A percentile compares a stretch with the other conserved stretches of the same genome.
These are phyloP conservation scores for Avena insularis DNA, from an alignment of 176 grass and related monocot genomes.

Conservation along the genomic window DNA sequence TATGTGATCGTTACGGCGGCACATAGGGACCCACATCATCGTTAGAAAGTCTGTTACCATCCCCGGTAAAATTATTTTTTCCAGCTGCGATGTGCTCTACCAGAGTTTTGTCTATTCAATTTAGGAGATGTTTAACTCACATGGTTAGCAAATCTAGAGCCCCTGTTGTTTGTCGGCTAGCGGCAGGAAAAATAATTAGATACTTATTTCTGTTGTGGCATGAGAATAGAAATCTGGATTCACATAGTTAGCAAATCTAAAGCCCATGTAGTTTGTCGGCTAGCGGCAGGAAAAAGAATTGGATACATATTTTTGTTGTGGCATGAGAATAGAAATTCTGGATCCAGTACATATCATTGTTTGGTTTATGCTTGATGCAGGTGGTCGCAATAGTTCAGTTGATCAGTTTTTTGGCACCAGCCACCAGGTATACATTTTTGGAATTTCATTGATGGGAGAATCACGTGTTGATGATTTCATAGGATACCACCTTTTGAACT, in stretches of 20 bases:
- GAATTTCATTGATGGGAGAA: not conserved
- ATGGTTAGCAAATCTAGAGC: not conserved
- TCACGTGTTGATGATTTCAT: not conserved
- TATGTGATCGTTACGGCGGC: not conserved
- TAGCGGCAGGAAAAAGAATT: not conserved
- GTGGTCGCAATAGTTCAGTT: not conserved
- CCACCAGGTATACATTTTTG: not conserved
- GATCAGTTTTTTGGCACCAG: not conserved
- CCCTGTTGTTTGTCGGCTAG: not conserved
- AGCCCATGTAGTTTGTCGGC: not conserved
- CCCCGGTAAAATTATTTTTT: not conserved
- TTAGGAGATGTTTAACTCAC: not conserved
- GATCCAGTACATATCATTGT: not conserved
- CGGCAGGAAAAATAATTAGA: not conserved
- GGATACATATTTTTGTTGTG: not conserved
- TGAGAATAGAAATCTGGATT: not conserved
- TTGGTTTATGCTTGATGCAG: conserved; percentile 1
- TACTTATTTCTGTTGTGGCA: not conserved
- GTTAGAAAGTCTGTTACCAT: not conserved
- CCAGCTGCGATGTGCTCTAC: not conserved
- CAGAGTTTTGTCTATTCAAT: not conserved
- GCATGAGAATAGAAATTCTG: not conserved
- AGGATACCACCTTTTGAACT: not conserved
- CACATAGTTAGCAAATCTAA: not conserved
- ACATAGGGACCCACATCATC: not conserved